Evolutionary conservation across 768 basidiomycete species (phyloP), one percentile per base, ranked within the genome.

Genomic region (Lepiota brunneoincarnata): DNA sequence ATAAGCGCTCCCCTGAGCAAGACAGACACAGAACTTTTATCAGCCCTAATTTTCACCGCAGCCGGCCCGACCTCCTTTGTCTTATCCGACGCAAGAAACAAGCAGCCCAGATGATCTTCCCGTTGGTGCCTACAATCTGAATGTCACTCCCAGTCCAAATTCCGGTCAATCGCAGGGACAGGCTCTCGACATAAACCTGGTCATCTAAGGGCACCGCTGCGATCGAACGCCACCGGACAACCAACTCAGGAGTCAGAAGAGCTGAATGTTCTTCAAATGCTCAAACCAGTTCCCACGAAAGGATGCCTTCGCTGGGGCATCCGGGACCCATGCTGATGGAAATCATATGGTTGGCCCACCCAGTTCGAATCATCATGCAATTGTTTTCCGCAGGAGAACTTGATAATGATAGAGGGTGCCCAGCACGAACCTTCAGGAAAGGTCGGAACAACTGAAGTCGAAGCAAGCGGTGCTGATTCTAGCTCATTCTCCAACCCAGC

Each of bases 231-330:
- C 93, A 96, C 67, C 97, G 98, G 66, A 85, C 89, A 6, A 80
- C 89, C n/a, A 93, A 98, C 51, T 91, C 91, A n/a, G n/a, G n/a
- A n/a, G 3, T 74, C 86, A n/a, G n/a, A n/a, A 0, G 94, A 99
- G 60, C 74, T 98, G 46, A 90, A 89, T 62, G 89, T 93, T 21
- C 74, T n/a, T 98, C 42, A 94, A 96, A 71, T 77, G 79, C 53
- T 89, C 86, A 2, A 98, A 98, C 64, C 84, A 93, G 59, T 73
- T 86, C 18, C 70, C 98, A 15, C 98, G 96, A 95, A 84, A 92
- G 65, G 94, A 98, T 64, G 86, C 93, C 1, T 69, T 99, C 51
- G 95, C 95, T 9, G 87, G 92, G 10, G 88, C 98, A 2, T 98
- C 98, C 71, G 88, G 89, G 12, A 68, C 67, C 41, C 79, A 77